phyloP scores from a whole-genome alignment of 768 basidiomycete genomes.

The Serpula lacrymans region DNA sequence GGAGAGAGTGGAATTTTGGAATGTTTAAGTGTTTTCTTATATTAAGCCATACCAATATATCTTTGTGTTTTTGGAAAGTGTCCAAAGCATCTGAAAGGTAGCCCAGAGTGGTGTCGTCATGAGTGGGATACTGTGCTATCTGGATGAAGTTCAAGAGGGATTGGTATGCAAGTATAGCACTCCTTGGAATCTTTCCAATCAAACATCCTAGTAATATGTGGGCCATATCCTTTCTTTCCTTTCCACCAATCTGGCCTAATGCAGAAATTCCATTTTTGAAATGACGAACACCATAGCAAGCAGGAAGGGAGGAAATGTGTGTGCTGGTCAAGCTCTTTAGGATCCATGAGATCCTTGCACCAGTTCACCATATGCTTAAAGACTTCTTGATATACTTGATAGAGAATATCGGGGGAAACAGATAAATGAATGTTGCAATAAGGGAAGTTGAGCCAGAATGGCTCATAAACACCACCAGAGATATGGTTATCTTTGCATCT shows the following conservation, averaged over 20 bases:
- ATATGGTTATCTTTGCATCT: no score
- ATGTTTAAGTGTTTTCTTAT: conserved; percentile 20
- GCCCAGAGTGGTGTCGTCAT: conserved; percentile 13
- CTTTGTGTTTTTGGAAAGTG: conserved; percentile 17
- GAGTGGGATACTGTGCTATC: conserved; percentile 14
- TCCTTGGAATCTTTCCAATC: background rate
- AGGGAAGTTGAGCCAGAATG: no score
- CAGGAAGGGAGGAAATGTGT: no score
- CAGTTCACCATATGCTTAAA: no score
- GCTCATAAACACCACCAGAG: no score
- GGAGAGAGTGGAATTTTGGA: conserved; percentile 24
- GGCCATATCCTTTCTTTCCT: conserved; percentile 8
- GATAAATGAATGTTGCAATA: no score
- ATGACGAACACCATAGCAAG: conserved; percentile 22
- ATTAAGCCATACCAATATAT: conserved; percentile 9
- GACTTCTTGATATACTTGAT: no score
- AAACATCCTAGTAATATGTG: conserved; percentile 9
- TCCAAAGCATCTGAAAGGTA: conserved; percentile 4
- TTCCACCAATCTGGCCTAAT: conserved; percentile 5
- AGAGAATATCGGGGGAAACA: no score
- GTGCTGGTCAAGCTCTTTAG: no score
- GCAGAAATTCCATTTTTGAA: conserved; percentile 8
- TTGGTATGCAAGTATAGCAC: conserved; percentile 1
- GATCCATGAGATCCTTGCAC: no score
- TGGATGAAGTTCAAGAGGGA: conserved; percentile 30